These are phyloP conservation scores for Floccularia luteovirens DNA, from an alignment of 768 basidiomycete genomes.

Conservation along the genomic window DNA sequence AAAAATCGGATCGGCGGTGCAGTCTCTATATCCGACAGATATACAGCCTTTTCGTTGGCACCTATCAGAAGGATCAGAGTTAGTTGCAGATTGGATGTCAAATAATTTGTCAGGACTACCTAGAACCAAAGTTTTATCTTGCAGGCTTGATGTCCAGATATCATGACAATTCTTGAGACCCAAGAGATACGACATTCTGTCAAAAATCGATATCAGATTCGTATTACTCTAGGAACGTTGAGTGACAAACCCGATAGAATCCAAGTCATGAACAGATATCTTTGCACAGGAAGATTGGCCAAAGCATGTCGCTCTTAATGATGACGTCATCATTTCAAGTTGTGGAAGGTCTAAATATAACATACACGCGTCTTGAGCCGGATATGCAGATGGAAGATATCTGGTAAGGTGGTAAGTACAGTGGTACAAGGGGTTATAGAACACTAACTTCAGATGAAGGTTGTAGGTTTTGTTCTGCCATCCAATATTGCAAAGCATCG, in stretches of 20 bases:
- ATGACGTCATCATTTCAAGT: neutral
- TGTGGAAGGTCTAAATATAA: constrained; percentile 6
- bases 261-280: constrained; percentile 39
- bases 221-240: too few species aligned
- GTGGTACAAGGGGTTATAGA: constrained; percentile 6
- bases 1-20: constrained; percentile 27
- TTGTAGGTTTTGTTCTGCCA: constrained; percentile 33
- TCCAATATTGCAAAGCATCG: constrained; percentile 27
- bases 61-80: constrained; percentile 26
- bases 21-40: constrained; percentile 42
- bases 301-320: constrained; percentile 45
- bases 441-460: constrained; percentile 25
- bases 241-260: constrained; percentile 27
- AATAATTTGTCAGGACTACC: constrained; percentile 25
- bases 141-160: constrained; percentile 48
- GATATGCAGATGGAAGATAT: constrained; percentile 45
- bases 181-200: constrained; percentile 26
- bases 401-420: constrained; percentile 14
- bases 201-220: constrained; percentile 8
- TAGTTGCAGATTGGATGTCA: constrained; percentile 1
- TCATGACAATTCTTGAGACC: constrained; percentile 38
- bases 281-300: constrained; percentile 34
- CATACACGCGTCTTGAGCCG: constrained; percentile 42
- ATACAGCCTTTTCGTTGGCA: constrained; percentile 40
- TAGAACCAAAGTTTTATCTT: constrained; percentile 38